Evolutionary conservation across 2,329 filamentous ascomycete genomes (phyloP).

Genomic region (Penicillium sp.): DNA sequence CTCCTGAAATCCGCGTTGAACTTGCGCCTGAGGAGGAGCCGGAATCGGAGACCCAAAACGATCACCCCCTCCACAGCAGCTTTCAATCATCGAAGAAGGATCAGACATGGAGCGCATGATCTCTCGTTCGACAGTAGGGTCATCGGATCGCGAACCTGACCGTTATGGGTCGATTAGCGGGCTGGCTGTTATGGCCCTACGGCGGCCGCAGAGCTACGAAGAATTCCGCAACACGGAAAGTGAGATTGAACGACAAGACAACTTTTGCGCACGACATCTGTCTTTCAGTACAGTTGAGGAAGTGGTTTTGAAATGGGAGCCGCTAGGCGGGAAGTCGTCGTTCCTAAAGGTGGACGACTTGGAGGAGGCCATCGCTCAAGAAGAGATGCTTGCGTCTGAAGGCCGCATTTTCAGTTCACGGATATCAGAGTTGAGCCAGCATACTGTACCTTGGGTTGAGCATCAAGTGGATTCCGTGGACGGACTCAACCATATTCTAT

Average conservation of each 20-base stretch:
- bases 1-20: slow-evolving; percentile 37
- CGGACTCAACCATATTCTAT: slow-evolving; percentile 62
- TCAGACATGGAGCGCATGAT: slow-evolving; percentile 30
- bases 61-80: slow-evolving; percentile 12
- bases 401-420: slow-evolving; percentile 34
- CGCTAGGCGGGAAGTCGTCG: slow-evolving; percentile 23
- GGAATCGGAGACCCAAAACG: slow-evolving; percentile 18
- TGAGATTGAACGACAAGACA: slow-evolving; percentile 22
- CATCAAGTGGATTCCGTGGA: slow-evolving; percentile 43
- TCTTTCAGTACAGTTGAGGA: slow-evolving; percentile 50
- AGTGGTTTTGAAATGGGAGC: slow-evolving; percentile 39
- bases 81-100: slow-evolving; percentile 26
- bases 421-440: slow-evolving; percentile 38
- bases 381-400: slow-evolving; percentile 40
- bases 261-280: slow-evolving; percentile 41
- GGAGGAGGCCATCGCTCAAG: slow-evolving; percentile 40
- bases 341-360: slow-evolving; percentile 39
- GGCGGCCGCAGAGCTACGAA: slow-evolving; percentile 38
- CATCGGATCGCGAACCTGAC: slow-evolving; percentile 28
- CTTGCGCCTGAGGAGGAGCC: slow-evolving; percentile 20
- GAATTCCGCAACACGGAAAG: slow-evolving; percentile 24
- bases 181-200: slow-evolving; percentile 31
- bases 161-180: slow-evolving; percentile 20
- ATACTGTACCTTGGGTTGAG: slow-evolving; percentile 44
- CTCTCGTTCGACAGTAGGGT: slow-evolving; percentile 30